A percentile compares a stretch with the other conserved stretches of the same genome.
These are phyloP conservation scores for Coemansia sp. DNA, from an alignment of 192 early-diverging fungal genomes.

Conservation along the genomic window DNA sequence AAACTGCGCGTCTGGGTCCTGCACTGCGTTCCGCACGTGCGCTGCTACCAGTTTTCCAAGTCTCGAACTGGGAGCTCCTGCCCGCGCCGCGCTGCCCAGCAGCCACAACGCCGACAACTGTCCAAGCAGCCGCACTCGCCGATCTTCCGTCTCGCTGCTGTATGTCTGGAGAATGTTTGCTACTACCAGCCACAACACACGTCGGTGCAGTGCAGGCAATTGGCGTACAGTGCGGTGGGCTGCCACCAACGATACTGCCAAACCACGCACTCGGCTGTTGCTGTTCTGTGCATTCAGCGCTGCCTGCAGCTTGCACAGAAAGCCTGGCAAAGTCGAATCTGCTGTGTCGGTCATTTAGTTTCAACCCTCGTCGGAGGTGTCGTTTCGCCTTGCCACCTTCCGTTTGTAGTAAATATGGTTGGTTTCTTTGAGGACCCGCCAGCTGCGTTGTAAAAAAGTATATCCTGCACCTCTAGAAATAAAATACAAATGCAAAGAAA, in stretches of 20 bases:
- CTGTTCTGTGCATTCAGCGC: not conserved
- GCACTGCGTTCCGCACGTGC: slow-evolving; percentile 19
- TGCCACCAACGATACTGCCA: not conserved
- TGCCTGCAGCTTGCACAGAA: not conserved
- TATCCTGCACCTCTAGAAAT: not conserved
- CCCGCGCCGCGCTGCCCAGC: slow-evolving; percentile 2
- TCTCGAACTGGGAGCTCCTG: slow-evolving; percentile 22
- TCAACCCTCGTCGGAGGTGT: not conserved
- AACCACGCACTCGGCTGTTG: not conserved
- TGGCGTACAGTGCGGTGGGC: not conserved
- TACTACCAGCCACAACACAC: not conserved
- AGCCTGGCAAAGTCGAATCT: not conserved
- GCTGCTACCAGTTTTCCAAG: slow-evolving; percentile 30
- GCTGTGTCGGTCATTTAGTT: not conserved
- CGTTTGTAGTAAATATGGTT: too few species aligned
- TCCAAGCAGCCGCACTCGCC: slow-evolving; percentile 17
- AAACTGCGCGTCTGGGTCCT: slow-evolving; percentile 6
- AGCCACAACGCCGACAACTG: slow-evolving; percentile 14
- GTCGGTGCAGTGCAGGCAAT: not conserved
- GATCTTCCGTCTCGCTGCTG: not conserved
- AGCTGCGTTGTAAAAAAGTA: not conserved
- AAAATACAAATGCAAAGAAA: not conserved
- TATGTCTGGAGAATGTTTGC: not conserved
- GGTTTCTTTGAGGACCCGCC: too few species aligned
- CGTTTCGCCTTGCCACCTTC: too few species aligned